These are phyloP conservation scores for Pelargonium australe DNA, from an alignment of 441 rosid species.

Conservation along the genomic window DNA sequence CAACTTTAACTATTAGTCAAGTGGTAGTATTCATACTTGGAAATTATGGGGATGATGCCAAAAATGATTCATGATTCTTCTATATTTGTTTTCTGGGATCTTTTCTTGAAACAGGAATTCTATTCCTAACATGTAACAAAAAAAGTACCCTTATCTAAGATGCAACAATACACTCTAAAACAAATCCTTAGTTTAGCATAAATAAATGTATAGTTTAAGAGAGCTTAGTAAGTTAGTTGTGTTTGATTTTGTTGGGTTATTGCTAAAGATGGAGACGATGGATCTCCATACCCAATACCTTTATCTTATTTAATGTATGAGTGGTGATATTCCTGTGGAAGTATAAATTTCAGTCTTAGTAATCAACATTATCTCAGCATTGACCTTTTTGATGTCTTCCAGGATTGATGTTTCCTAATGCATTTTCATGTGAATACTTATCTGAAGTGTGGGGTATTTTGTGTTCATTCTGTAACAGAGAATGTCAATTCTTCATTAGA, in stretches of 20 bases:
- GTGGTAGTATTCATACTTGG: too few species aligned
- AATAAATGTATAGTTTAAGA: background rate
- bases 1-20: too few species aligned
- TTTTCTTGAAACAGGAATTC: background rate
- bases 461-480: slow-evolving; percentile 26
- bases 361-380: background rate
- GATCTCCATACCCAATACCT: background rate
- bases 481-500: slow-evolving; percentile 18
- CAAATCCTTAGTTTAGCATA: background rate
- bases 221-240: background rate
- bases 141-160: background rate
- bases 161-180: too few species aligned
- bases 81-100: background rate
- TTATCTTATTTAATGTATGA: background rate
- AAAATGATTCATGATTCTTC: background rate
- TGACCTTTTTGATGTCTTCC: slow-evolving; percentile 6
- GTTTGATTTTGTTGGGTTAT: slow-evolving; percentile 8
- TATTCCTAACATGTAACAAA: background rate
- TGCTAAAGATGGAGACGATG: background rate
- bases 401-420: slow-evolving; percentile 37
- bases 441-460: slow-evolving; percentile 30
- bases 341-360: background rate
- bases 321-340: background rate
- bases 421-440: slow-evolving; percentile 16
- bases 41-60: background rate